Percentiles rank a stretch among this genome's conserved stretches.
Conservation (phyloP, 148 eudicot species). For the Vaccinium macrocarpon region DNA sequence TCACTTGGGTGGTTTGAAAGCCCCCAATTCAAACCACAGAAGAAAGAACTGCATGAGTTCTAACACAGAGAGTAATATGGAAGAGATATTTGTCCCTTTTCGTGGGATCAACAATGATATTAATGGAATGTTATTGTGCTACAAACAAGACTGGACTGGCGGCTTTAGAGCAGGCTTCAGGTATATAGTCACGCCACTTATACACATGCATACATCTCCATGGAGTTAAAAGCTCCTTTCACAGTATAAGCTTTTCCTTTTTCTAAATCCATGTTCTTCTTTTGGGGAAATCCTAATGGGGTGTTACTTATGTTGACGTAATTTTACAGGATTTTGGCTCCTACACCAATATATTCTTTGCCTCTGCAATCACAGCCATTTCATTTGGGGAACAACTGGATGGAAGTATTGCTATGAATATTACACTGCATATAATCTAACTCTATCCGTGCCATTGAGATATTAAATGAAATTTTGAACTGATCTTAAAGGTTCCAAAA, state of each 20-base stretch:
- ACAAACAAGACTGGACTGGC: slow-evolving; percentile 97
- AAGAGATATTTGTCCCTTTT: slow-evolving; percentile 90
- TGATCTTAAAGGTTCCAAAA: not conserved
- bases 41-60: not conserved
- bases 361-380: slow-evolving; percentile 98
- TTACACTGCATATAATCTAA: not conserved
- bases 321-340: slow-evolving; percentile 78
- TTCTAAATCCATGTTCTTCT: slow-evolving; percentile 29
- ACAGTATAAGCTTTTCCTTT: not conserved
- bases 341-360: slow-evolving; percentile 97
- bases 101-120: slow-evolving; percentile 96
- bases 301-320: slow-evolving; percentile 20
- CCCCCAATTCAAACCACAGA: slow-evolving; percentile 11
- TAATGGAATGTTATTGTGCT: slow-evolving; percentile 75
- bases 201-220: not conserved
- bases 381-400: slow-evolving; percentile 98
- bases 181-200: slow-evolving; percentile 26
- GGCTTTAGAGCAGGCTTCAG: slow-evolving; percentile 94
- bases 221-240: not conserved
- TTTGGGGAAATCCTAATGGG: slow-evolving; percentile 37
- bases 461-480: not conserved
- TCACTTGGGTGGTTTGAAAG: slow-evolving; percentile 16
- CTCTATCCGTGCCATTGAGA: not conserved
- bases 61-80: slow-evolving; percentile 40
- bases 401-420: too few relatives aligned